phyloP scores from a whole-genome alignment of 2,329 filamentous ascomycete species.

The Curvularia lunata region DNA sequence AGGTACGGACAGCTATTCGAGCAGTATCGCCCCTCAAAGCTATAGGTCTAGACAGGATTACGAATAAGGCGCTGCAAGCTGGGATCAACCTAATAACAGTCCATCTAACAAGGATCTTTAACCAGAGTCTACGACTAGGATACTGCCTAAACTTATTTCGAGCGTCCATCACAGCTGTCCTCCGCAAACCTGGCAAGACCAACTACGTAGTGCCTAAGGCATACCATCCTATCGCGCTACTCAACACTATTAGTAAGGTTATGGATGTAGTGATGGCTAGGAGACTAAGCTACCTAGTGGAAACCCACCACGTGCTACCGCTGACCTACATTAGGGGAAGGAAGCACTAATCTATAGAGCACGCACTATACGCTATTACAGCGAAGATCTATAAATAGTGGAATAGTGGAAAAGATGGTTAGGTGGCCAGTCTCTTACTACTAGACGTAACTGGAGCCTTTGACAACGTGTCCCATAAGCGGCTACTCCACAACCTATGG shows the following conservation, averaged over 20 bases:
- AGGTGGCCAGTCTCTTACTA: constrained; percentile 39
- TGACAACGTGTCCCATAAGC: constrained; percentile 30
- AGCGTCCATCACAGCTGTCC: constrained; percentile 28
- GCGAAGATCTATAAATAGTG: constrained; percentile 33
- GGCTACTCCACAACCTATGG: constrained; percentile 32
- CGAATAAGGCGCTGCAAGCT: constrained; percentile 19
- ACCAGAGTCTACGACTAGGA: constrained; percentile 21
- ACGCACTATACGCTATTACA: constrained; percentile 36
- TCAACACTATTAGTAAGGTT: constrained; percentile 39
- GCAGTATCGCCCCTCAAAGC: constrained; percentile 28
- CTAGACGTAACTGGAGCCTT: constrained; percentile 44
- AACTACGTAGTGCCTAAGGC: constrained; percentile 33
- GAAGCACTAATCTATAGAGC: constrained; percentile 29
- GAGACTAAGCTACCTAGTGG: constrained; percentile 20
- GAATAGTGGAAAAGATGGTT: constrained; percentile 10
- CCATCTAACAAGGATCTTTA: constrained; percentile 20
- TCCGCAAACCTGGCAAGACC: constrained; percentile 35
- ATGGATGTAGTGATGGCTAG: constrained; percentile 34
- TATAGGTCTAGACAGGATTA: constrained; percentile 28
- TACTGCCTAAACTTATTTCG: constrained; percentile 19
- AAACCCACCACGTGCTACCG: constrained; percentile 30
- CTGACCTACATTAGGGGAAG: constrained; percentile 28
- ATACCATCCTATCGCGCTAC: constrained; percentile 36
- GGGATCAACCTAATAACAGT: constrained; percentile 1
- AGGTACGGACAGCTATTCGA: constrained; percentile 18